Base-by-base conservation (phyloP, 2,329 filamentous ascomycete species). In the Clarireedia hainanense region DNA sequence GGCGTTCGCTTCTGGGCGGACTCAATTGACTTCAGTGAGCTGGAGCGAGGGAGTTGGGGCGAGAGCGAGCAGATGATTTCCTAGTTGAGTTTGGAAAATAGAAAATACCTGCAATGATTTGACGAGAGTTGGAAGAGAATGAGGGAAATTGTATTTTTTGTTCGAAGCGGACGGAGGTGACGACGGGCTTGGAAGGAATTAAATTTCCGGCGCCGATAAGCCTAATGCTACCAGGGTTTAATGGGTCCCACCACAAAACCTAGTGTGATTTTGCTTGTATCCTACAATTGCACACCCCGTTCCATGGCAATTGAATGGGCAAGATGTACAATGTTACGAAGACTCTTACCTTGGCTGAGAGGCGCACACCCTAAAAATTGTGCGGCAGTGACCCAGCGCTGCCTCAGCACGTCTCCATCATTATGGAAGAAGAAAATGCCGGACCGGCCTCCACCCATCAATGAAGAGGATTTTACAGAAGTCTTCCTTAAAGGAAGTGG, bases 401-500 rank as follows among this genome's bases (percentile, higher is more conserved):
- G 43, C 34, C 59, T 67, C 46, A 52, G 52, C 2, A 52, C 50
- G 17, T 57, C 64, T 7, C 2, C 58, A 14, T 47, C 63, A 55
- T 23, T 52, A 63, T 67, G 64, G 52, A 57, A 50, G 50, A 88
- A 86, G 68, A 80, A 80, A 53, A 76, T 95, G 67, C 91, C 92
- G 1, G 85, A 90, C 5, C 84, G 91, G 4, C 85, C 87, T 14
- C 80, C 77, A 58, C 79, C 84, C 12, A 81, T 94, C 20, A 79
- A 84, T 12, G 91, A 96, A 62, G 75, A 78, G 17, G 91, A 96
- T 52, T 83, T 97, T 63, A 84, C 86, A 56, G 89, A 96, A 67
- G 80, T 79, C 43, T 97, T 95, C 73, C 78, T 99, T 58, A 95
- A 94, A 70, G 94, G 94, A 65, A 88, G 83, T 64, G 94, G 94